Evolutionary conservation across 2,329 filamentous ascomycete genomes (phyloP).

Genomic region (Cordyceps javanica): DNA sequence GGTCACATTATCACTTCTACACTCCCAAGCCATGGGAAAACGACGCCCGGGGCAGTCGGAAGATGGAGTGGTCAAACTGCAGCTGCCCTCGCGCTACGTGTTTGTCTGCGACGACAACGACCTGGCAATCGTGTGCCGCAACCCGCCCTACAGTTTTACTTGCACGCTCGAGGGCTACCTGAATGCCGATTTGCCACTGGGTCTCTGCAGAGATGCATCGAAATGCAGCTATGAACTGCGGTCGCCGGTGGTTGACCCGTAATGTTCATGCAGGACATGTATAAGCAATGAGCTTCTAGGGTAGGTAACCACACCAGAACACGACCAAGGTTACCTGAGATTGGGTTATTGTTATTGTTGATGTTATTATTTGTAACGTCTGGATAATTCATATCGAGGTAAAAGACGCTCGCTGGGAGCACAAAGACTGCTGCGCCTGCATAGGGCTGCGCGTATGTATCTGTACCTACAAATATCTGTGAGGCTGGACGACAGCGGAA

Average conservation of each 20-base stretch:
- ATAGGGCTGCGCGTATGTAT: too few relatives aligned
- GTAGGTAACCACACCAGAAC: neutral
- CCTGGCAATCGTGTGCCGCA: neutral
- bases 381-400: too few relatives aligned
- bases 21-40: neutral
- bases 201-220: neutral
- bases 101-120: slow-evolving; percentile 1
- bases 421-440: too few relatives aligned
- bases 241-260: neutral
- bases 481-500: too few relatives aligned
- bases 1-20: too few relatives aligned
- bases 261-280: neutral
- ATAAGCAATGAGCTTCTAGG: neutral
- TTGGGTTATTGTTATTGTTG: neutral
- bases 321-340: neutral
- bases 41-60: too few relatives aligned
- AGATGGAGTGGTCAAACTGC: neutral
- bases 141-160: neutral
- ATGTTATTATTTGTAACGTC: too few relatives aligned
- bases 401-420: too few relatives aligned
- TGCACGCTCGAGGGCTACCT: neutral
- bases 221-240: neutral
- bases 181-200: neutral
- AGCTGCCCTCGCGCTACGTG: neutral
- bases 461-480: too few relatives aligned